Base-by-base conservation (phyloP, 257 asterid species). In the Salvia splendens region DNA sequence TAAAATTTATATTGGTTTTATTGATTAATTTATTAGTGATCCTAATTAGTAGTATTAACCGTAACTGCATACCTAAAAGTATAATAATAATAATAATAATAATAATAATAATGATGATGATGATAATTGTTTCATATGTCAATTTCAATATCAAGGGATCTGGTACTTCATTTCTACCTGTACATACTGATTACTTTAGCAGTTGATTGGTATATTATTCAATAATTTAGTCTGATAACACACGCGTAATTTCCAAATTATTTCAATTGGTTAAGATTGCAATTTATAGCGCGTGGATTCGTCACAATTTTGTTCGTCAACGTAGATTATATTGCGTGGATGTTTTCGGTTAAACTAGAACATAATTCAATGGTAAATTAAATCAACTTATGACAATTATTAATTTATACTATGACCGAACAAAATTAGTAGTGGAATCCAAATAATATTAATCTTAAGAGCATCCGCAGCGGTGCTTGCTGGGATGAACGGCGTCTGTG, bases 301-400 rank as follows among this genome's bases (percentile, higher is more conserved):
- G 74, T 66, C 77, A 30, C 67, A 8, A 51, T 49, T 9, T 66
- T 12, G 62, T 71, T 71, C 65, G 80, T 53, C 80, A 77, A 70
- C 73, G 66, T 70, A 50, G 15, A 5, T 5, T 32, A 0, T 1
- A 5, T 60, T 66, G 38, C 46, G 35, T n/a, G 52, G 15, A 43
- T 43, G 42, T 16, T 45, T 48, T 30, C 5, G 46, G 47, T 43
- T 24, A 24, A 24, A 24, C 30, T 24, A 24, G 30, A 1, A 24
- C 30, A 24, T 24, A 24, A 24, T 24, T 24, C 30, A 24, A 24
- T 24, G 30, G 30, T 24, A 24, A 24, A 24, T 24, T 24, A 24
- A 24, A 24, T 24, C 30, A 24, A 24, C 30, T 24, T 24, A 24
- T 24, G 30, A 24, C 1, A 24, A 24, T 24, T 24, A 24, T 24